Percentiles rank a stretch among this genome's conserved stretches.
These are phyloP conservation scores for Cryoendolithus antarcticus DNA, from an alignment of 2,329 filamentous ascomycete genomes.

Conservation along the genomic window DNA sequence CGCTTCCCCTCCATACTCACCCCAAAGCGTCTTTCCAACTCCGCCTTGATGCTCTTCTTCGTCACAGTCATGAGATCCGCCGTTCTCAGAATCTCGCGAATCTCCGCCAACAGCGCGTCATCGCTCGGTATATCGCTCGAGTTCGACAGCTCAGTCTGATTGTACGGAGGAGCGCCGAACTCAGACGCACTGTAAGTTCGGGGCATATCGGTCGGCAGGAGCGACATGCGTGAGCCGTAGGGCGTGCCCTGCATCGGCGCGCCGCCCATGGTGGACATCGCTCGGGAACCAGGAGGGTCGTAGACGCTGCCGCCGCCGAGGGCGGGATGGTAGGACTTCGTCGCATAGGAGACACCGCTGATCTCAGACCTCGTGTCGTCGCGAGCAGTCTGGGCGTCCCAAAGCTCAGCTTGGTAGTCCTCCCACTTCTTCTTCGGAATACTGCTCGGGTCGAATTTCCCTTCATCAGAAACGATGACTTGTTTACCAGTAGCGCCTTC, in stretches of 20 bases:
- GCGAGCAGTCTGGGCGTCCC: slow-evolving; percentile 81
- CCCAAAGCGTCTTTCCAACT: slow-evolving; percentile 83
- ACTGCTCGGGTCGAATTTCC: slow-evolving; percentile 85
- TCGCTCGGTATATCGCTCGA: slow-evolving; percentile 56
- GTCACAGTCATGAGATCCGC: slow-evolving; percentile 96
- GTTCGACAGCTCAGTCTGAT: background rate
- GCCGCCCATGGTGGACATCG: slow-evolving; percentile 47
- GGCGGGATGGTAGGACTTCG: slow-evolving; percentile 56
- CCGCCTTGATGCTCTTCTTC: slow-evolving; percentile 94
- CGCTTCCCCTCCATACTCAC: slow-evolving; percentile 76
- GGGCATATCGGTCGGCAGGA: slow-evolving; percentile 54
- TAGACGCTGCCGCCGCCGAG: slow-evolving; percentile 43
- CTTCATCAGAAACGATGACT: slow-evolving; percentile 87
- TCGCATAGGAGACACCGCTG: slow-evolving; percentile 90
- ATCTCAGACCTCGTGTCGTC: slow-evolving; percentile 73
- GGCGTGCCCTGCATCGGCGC: slow-evolving; percentile 9
- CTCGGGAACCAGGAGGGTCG: slow-evolving; percentile 33
- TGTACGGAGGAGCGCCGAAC: slow-evolving; percentile 37
- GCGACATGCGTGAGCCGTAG: slow-evolving; percentile 56
- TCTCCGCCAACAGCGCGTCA: slow-evolving; percentile 83
- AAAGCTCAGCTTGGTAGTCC: slow-evolving; percentile 94
- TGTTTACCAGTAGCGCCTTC: slow-evolving; percentile 88
- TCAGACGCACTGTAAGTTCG: slow-evolving; percentile 34
- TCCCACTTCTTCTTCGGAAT: slow-evolving; percentile 99
- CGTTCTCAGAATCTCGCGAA: slow-evolving; percentile 80